Base-by-base conservation (phyloP, 345 rosid species). In the Salix koriyanagi region DNA sequence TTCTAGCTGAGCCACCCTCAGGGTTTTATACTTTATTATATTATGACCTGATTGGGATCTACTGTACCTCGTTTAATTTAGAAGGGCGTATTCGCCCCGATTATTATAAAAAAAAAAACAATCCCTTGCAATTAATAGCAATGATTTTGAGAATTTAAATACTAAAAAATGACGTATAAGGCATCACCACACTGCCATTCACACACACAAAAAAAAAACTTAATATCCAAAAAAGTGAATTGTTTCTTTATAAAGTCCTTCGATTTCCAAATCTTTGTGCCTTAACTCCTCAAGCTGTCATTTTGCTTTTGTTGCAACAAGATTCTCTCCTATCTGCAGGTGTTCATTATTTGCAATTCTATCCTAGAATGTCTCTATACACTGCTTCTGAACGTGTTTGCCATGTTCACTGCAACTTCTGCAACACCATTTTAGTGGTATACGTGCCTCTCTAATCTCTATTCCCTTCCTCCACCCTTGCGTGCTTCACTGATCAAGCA, bases 381-480 rank as follows among this genome's bases (percentile, higher is more conserved):
- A 25, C 25, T 25, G 25, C 25, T 25, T 25, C 25, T 25, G 25
- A 25, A 25, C 25, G 25, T 25, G 25, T 25, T 25, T 25, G 25
- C 25, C 25, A 25, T 25, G 25, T 25, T 25, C 25, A 25, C 25
- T 25, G 25, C 25, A 25, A 25, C 25, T 25, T 25, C 25, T 25
- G 25, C 25, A 25, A 25, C 25, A 25, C 25, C 25, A 25, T 87
- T 76, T 84, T 95, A 84, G 99, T 93, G 94, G 97, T 95, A 91
- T 23, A 12, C 10, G 1, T 7, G n/a, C 23, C 15, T 54, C 61
- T 54, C 61, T 54, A 54, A 54, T 48, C 54, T 48, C 21, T 4
- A 19, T 21, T 21, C 42, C 14, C 26, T 25, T 11, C 2, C 15
- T 23, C 23, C 19, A 7, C 32, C 21, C 14, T 0, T 26, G 21